Base-by-base conservation (phyloP, 1,139 yeast genomes). In the Blastobotrys illinoisensis region DNA sequence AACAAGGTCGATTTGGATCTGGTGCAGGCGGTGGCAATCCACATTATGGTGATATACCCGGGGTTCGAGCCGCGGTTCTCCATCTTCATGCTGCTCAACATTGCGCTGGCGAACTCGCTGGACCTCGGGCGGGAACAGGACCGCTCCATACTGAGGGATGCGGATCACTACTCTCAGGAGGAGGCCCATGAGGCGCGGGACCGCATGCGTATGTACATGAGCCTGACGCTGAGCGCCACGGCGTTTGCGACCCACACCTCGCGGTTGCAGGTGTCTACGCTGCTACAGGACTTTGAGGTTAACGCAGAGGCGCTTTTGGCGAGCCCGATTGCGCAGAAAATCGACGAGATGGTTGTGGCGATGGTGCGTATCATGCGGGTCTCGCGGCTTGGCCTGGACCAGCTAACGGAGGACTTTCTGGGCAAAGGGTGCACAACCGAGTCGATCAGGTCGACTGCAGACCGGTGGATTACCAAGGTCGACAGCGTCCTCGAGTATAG, bases 31-130 rank as follows among this genome's bases (percentile, higher is more conserved):
- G 5, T 52, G 44, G 9, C 49, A 9, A 23, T 48, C 14, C n/a
- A 36, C 24, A 36, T 23, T 4, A n/a, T 16, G 13, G 49, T 45
- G 18, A 5, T 26, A 16, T 51, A 45, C 14, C 28, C 43, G 11
- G 47, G 32, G n/a, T 16, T 7, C 23, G 54, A 52, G 19, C 51
- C 54, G 11, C 32, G 47, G 44, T 52, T 46, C 43, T 32, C 51
- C 9, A 14, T 49, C 13, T 20, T 43, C 5, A 21, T 46, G 43
- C 21, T 49, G 32, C 16, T 36, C 20, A 18, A 24, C 11, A 24
- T 16, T n/a, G 19, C 47, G 5, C 16, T 47, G 2, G 48, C 40
- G 1, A 21, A 44, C 6, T 48, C 46, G 3, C 48, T 40, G n/a
- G 49, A 48, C 9, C 36, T 52, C 14, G 54, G 54, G 21, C 23